phyloP scores from a whole-genome alignment of 2,329 filamentous ascomycete genomes.

The Lanzia echinophila region DNA sequence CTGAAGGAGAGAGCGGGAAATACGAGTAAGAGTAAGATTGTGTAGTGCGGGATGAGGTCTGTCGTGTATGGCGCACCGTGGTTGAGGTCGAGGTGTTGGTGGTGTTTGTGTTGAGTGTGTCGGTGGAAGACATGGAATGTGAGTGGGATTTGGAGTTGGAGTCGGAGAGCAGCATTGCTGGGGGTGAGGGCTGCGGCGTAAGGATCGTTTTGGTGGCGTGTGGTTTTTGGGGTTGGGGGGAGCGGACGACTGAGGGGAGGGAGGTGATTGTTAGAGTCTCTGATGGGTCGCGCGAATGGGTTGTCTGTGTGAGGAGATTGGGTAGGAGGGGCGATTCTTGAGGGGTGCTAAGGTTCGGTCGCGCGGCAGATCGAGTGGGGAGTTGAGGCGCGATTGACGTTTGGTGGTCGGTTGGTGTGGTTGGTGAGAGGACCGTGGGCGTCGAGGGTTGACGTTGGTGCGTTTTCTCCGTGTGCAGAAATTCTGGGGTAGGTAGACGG shows the following conservation, averaged over 20 bases:
- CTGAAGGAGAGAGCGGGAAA: constrained; percentile 11
- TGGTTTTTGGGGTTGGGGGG: constrained; percentile 24
- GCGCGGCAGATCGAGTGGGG: constrained; percentile 19
- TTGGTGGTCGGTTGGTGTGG: constrained; percentile 19
- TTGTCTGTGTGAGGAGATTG: constrained; percentile 5
- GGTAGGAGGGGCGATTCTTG: not conserved
- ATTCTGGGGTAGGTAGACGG: constrained; percentile 22
- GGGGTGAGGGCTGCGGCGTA: not conserved
- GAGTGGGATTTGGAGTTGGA: constrained; percentile 10
- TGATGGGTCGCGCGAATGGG: constrained; percentile 20
- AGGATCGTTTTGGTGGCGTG: constrained; percentile 17
- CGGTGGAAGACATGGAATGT: no score
- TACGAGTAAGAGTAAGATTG: not conserved
- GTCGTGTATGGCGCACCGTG: not conserved
- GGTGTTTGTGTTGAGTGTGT: not conserved
- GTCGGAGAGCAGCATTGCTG: not conserved
- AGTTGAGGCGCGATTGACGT: constrained; percentile 9
- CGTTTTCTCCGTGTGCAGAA: constrained; percentile 18
- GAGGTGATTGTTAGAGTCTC: constrained; percentile 26
- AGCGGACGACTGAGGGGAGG: constrained; percentile 16
- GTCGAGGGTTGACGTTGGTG: constrained; percentile 11
- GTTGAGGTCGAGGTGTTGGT: not conserved
- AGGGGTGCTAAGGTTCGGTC: not conserved
- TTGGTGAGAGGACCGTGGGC: constrained; percentile 19
- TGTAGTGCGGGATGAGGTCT: constrained; percentile 3